Evolutionary conservation across 306 rosid species (phyloP).

Genomic region (Myrica gale): DNA sequence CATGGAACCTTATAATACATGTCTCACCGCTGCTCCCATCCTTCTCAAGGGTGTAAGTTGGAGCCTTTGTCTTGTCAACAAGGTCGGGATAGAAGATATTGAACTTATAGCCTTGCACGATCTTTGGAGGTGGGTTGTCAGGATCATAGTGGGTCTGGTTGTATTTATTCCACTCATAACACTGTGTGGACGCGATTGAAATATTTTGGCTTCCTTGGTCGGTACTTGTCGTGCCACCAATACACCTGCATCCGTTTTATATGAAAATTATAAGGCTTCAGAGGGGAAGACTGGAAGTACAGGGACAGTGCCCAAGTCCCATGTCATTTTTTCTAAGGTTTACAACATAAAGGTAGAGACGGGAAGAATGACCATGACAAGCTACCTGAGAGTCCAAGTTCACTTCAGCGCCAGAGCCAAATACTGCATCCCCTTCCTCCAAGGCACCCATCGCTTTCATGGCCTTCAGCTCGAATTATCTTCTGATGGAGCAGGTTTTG

Average conservation of each 20-base stretch:
- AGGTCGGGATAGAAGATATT: conserved; percentile 95
- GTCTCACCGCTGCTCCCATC: conserved; percentile 91
- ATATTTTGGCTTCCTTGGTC: conserved; percentile 96
- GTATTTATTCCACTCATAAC: conserved; percentile 97
- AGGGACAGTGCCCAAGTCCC: neutral
- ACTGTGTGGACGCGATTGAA: conserved; percentile 97
- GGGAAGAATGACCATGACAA: conserved; percentile 7
- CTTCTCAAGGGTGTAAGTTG: conserved; percentile 76
- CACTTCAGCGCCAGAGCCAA: conserved; percentile 89
- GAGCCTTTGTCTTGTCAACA: conserved; percentile 91
- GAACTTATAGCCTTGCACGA: conserved; percentile 92
- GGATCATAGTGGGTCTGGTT: conserved; percentile 98
- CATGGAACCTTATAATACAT: conserved; percentile 87
- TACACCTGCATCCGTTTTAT: conserved; percentile 64
- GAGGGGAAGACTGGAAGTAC: neutral
- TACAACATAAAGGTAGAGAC: neutral
- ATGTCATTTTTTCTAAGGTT: neutral
- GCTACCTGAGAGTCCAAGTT: conserved; percentile 89
- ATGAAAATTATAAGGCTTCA: neutral
- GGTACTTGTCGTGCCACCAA: conserved; percentile 98
- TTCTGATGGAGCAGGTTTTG: conserved; percentile 75
- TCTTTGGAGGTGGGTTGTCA: conserved; percentile 97
- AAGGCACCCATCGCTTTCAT: conserved; percentile 87
- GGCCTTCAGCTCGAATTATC: conserved; percentile 87
- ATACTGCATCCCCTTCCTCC: conserved; percentile 98